Conservation (phyloP, 2,329 filamentous ascomycete genomes). For the Ophiostoma montium region DNA sequence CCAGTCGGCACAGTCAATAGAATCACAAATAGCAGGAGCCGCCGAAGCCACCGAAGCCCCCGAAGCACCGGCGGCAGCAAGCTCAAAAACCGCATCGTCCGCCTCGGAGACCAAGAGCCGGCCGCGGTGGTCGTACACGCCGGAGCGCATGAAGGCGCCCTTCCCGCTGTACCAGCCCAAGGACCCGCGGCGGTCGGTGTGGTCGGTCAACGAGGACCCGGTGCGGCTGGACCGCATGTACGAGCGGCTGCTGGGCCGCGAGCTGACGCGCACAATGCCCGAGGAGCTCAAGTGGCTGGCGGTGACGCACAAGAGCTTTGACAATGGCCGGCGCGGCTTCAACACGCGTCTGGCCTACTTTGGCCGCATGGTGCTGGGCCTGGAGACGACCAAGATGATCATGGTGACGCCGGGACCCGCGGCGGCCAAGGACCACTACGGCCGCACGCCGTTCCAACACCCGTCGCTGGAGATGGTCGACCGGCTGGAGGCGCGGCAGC, state of each 20-base stretch:
- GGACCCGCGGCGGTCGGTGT: conserved; percentile 38
- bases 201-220: conserved; percentile 63
- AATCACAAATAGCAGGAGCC: not conserved
- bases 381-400: conserved; percentile 17
- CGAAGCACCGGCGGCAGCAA: not conserved
- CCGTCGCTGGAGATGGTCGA: conserved; percentile 57
- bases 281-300: conserved; percentile 96
- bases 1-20: too few species aligned
- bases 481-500: conserved; percentile 50
- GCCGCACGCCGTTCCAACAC: conserved; percentile 54
- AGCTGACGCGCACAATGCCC: conserved; percentile 58
- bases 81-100: not conserved
- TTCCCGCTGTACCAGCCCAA: conserved; percentile 47
- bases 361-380: conserved; percentile 24
- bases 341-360: conserved; percentile 87
- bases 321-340: conserved; percentile 84
- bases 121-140: conserved; percentile 60
- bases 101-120: conserved; percentile 8
- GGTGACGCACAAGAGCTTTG: conserved; percentile 95
- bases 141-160: conserved; percentile 53
- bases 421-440: conserved; percentile 20
- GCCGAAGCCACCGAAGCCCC: not conserved
- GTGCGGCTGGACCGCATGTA: conserved; percentile 65
- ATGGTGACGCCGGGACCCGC: conserved; percentile 10
- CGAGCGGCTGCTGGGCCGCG: conserved; percentile 56